Evolutionary conservation across 1,284 basidiomycete species (phyloP), one percentile per base, ranked within the genome.

Genomic region (Rhodofomes roseus): DNA sequence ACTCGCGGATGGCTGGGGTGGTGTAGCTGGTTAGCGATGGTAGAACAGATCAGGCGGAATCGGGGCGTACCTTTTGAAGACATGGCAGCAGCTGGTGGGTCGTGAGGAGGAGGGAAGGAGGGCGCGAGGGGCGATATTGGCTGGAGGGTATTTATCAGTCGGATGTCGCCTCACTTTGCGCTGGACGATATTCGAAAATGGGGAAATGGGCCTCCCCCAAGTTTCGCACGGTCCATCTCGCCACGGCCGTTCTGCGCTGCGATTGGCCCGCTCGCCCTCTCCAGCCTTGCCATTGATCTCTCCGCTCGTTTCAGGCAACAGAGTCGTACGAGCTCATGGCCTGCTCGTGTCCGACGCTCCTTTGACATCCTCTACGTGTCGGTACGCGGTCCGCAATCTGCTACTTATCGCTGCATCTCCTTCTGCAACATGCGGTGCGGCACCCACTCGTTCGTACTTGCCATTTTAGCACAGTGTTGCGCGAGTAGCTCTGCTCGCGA

Each of bases 1-100:
- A 95, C 81, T 95, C 93, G 73, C 91, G 89, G 79, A 95, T 95
- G 69, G 93, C 92, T 93, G 62, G 22, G 27, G 48, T 36, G 27
- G 48, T 36, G 12, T 11, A 52, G 50, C 31, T 4, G 1, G 50
- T 52, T 52, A 52, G 50, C 31, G 14, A 2, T 23, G n/a, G 27
- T 11, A 25, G 27, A 22, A 36, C 31, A n/a, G 12, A 27, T 52
- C n/a, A 52, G n/a, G 31, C 31, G 54, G 16, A 39, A 29, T 29
- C 36, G 20, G 9, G 7, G 6, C 2, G 54, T 37, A 56, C 54
- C 54, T 43, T 56, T 56, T 40, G 54, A 56, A 11, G 54, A 56
- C 54, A 56, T 56, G 25, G 27, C 41, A 22, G 25, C 31, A 34
- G 31, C 16, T 34, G 9, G 20, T 25, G 39, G 44, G 25, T 50